phyloP scores from a whole-genome alignment of 805 yeast genomes.

The Lipomyces anomalus region DNA sequence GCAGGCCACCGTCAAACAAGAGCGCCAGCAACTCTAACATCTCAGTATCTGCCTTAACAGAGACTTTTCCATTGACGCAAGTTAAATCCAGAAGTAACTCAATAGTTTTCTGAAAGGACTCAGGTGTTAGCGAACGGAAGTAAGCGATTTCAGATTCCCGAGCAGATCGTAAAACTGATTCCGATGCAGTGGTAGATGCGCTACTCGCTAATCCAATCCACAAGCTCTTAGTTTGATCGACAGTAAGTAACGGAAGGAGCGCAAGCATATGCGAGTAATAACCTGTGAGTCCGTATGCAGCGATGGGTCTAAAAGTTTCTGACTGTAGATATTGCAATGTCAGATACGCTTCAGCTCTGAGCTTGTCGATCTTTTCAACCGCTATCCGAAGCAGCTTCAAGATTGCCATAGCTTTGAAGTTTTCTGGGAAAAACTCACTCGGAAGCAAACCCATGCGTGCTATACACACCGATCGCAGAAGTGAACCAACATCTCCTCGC shows the following conservation, averaged over 20 bases:
- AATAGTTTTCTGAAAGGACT: neutral
- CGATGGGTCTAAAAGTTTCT: constrained; percentile 4
- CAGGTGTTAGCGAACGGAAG: neutral
- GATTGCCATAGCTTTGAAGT: neutral
- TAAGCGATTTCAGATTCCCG: constrained; percentile 9
- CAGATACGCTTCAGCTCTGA: constrained; percentile 42
- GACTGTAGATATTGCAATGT: constrained; percentile 30
- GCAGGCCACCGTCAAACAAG: constrained; percentile 2
- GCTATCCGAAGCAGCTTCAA: constrained; percentile 45
- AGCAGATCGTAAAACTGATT: constrained; percentile 18
- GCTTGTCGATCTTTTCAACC: constrained; percentile 57
- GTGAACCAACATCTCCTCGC: constrained; percentile 90
- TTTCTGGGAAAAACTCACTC: no score
- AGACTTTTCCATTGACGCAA: neutral
- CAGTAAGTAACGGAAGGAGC: neutral
- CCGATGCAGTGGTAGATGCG: constrained; percentile 14
- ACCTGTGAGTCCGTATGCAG: neutral
- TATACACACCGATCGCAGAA: constrained; percentile 53
- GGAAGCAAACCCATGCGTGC: constrained; percentile 32
- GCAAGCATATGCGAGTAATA: neutral
- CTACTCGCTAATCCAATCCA: constrained; percentile 12
- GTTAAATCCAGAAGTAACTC: constrained; percentile 3
- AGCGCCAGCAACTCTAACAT: constrained; percentile 8
- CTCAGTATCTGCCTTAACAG: constrained; percentile 9
- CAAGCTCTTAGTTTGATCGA: neutral